Percentiles rank a stretch among this genome's conserved stretches.
These are phyloP conservation scores for Vigna angularis DNA, from an alignment of 306 rosid genomes.

Conservation along the genomic window DNA sequence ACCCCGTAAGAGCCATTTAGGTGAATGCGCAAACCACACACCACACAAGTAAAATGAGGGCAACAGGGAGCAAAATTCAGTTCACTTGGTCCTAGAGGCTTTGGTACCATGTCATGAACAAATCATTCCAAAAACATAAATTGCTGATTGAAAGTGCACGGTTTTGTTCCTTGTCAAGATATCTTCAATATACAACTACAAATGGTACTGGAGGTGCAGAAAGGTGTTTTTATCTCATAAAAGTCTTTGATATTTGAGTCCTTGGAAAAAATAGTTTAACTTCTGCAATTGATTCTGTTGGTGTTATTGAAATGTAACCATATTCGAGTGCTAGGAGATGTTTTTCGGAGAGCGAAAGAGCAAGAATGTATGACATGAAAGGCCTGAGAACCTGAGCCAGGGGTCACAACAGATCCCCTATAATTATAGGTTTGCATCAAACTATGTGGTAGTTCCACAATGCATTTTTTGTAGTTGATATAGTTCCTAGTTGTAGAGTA, in stretches of 20 bases:
- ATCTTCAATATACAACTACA: background rate
- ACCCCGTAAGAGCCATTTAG: background rate
- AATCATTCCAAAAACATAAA: background rate
- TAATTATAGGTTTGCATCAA: conserved; percentile 6
- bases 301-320: background rate
- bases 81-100: conserved; percentile 1
- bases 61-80: background rate
- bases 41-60: background rate
- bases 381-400: background rate
- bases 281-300: background rate
- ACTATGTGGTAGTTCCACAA: background rate
- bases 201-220: background rate
- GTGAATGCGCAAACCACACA: background rate
- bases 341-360: background rate
- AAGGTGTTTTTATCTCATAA: conserved; percentile 12
- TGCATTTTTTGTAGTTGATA: background rate
- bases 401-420: background rate
- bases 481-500: background rate
- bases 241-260: conserved; percentile 22
- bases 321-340: background rate
- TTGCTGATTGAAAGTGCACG: background rate
- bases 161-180: conserved; percentile 17
- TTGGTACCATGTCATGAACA: background rate
- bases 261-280: background rate
- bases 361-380: background rate